Evolutionary conservation across 768 basidiomycete species (phyloP).

Genomic region (Pseudohyphozyma bogoriensis): DNA sequence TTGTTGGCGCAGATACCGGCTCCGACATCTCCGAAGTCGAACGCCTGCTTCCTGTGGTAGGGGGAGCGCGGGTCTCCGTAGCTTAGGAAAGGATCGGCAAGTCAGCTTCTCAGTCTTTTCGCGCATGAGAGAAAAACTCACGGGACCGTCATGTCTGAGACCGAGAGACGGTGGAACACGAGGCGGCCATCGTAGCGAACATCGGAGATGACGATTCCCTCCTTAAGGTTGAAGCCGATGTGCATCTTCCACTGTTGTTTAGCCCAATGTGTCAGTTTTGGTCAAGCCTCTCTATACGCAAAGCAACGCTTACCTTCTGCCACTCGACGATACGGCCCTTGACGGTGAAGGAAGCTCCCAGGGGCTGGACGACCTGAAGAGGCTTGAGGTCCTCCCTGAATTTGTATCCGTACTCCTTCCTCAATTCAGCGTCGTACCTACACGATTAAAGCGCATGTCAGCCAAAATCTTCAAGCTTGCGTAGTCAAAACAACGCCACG

Average conservation of each 20-base stretch:
- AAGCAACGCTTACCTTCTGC: slow-evolving; percentile 12
- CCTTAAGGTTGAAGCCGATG: slow-evolving; percentile 8
- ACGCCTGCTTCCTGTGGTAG: slow-evolving; percentile 34
- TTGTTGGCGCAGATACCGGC: slow-evolving; percentile 10
- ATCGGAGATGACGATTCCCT: slow-evolving; percentile 32
- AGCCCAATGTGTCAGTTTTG: too few relatives aligned
- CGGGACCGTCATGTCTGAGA: slow-evolving; percentile 35
- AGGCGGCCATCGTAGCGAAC: slow-evolving; percentile 32
- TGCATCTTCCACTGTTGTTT: not conserved
- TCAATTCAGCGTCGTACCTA: not conserved
- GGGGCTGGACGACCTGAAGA: slow-evolving; percentile 1
- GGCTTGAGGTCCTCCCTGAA: not conserved
- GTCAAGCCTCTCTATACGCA: too few relatives aligned
- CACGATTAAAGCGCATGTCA: too few relatives aligned
- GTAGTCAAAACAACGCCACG: too few relatives aligned
- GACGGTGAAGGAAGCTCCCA: slow-evolving; percentile 14
- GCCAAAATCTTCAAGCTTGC: too few relatives aligned
- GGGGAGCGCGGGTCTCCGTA: slow-evolving; percentile 25
- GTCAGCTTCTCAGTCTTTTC: too few relatives aligned
- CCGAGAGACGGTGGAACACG: slow-evolving; percentile 30
- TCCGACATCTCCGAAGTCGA: slow-evolving; percentile 27
- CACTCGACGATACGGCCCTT: slow-evolving; percentile 13
- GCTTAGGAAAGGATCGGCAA: too few relatives aligned
- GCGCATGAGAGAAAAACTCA: too few relatives aligned
- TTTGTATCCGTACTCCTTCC: not conserved